Evolutionary conservation across 768 basidiomycete genomes (phyloP).

Genomic region (Russula dissimulans): DNA sequence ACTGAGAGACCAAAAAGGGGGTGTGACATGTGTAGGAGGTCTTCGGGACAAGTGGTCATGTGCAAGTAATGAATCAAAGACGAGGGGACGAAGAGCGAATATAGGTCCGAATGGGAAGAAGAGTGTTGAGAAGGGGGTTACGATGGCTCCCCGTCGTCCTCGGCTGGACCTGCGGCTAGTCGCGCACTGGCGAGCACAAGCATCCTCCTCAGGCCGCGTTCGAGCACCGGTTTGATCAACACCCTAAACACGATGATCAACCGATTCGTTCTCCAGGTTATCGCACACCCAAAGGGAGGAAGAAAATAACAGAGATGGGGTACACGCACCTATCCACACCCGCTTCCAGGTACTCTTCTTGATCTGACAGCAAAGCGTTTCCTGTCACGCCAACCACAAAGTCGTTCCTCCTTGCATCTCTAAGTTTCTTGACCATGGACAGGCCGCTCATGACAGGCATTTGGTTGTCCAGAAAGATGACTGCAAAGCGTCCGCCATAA

Average conservation of each 20-base stretch:
- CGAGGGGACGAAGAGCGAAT: background rate
- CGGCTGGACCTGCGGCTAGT: background rate
- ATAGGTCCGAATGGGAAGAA: background rate
- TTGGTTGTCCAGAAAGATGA: slow-evolving; percentile 62
- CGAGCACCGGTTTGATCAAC: slow-evolving; percentile 70
- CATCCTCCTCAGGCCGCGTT: slow-evolving; percentile 40
- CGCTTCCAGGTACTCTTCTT: slow-evolving; percentile 66
- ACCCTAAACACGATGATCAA: slow-evolving; percentile 35
- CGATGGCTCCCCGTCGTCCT: slow-evolving; percentile 22
- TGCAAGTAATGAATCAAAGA: background rate
- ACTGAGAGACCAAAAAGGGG: too few relatives aligned
- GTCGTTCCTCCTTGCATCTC: slow-evolving; percentile 56
- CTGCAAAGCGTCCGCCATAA: slow-evolving; percentile 28
- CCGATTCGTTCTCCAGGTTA: background rate
- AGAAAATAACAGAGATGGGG: slow-evolving; percentile 1
- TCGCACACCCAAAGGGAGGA: background rate
- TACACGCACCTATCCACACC: slow-evolving; percentile 61
- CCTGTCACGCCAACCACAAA: slow-evolving; percentile 76
- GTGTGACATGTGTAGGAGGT: background rate
- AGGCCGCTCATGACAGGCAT: slow-evolving; percentile 78
- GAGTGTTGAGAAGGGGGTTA: background rate
- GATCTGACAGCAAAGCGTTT: slow-evolving; percentile 36
- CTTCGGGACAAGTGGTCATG: background rate
- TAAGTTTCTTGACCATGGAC: slow-evolving; percentile 52
- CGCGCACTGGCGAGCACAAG: slow-evolving; percentile 36